Evolutionary conservation across 1,284 basidiomycete genomes (phyloP), one percentile per base, ranked within the genome.

Genomic region (Abortiporus biennis): DNA sequence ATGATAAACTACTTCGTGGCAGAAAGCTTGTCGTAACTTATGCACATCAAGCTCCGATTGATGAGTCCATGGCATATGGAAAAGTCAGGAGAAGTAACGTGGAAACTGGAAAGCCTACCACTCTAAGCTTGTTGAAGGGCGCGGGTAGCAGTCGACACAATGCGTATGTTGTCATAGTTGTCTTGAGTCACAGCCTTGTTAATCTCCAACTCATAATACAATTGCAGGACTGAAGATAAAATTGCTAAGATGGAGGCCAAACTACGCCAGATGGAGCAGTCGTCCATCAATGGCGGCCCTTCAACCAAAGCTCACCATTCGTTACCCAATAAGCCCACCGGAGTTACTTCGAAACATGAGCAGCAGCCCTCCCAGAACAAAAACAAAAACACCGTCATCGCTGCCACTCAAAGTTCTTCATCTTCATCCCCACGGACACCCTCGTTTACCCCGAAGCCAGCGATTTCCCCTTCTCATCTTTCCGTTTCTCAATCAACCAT

Each of bases 191-290:
- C n/a, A n/a, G n/a, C n/a, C n/a, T n/a, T 24, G 23, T 34, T 42
- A 5, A 6, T 31, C 27, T 32, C 33, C 38, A 6, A 19, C 20
- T 9, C 17, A 11, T 16, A 19, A 9, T 43, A 22, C 36, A 11
- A 16, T 43, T 45, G 27, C 52, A 92, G 90, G 43, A 92, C 89
- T 1, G 71, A 78, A 37, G 82, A 83, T 49, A 96, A 96, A 65
- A 98, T 98, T 53, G 92, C 92, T 1, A 80, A 86, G 48, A 86
- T 97, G 75, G 95, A 98, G 62, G 94, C 94, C 3, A 98, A 98
- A 62, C 70, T 98, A 16, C 77, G 80, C 6, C 78, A 89, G 48
- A 78, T 96, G 76, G 78, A 80, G 51, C 62, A 66, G 41, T 58
- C 60, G 40, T 46, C 36, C 17, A 36, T 55, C 11, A 43, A 52